phyloP scores from a whole-genome alignment of 179 eudicot species.

The Silene noctiflora region DNA sequence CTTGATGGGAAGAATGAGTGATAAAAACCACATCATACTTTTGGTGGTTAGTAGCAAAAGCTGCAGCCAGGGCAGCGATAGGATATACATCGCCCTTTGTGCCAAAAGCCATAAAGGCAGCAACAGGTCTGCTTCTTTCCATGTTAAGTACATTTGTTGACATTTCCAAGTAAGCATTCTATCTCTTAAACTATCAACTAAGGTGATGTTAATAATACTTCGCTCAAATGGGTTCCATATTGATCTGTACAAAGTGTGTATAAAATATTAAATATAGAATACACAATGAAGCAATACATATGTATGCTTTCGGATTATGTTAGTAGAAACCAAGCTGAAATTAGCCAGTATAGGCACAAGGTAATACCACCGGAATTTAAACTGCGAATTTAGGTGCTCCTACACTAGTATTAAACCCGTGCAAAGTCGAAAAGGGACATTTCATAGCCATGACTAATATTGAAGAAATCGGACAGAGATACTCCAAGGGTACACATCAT shows the following conservation, averaged over 20 bases:
- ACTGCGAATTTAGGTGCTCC: too few relatives aligned
- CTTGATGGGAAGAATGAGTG: conserved; percentile 86
- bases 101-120: conserved; percentile 90
- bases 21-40: conserved; percentile 60
- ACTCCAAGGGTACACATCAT: too few relatives aligned
- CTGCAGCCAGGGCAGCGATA: conserved; percentile 80
- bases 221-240: not conserved
- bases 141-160: conserved; percentile 18
- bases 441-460: too few relatives aligned
- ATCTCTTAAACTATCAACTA: not conserved
- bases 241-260: not conserved
- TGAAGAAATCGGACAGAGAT: too few relatives aligned
- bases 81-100: conserved; percentile 92
- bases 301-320: too few relatives aligned
- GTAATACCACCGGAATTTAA: too few relatives aligned
- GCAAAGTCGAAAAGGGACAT: too few relatives aligned
- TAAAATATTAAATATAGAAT: too few relatives aligned
- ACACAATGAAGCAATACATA: too few relatives aligned
- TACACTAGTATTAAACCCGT: too few relatives aligned
- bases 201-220: not conserved
- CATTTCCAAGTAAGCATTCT: not conserved
- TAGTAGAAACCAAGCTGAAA: too few relatives aligned
- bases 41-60: conserved; percentile 64
- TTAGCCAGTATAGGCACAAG: too few relatives aligned
- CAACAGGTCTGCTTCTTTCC: conserved; percentile 48